Conservation (phyloP, 345 rosid genomes). For the Kernera saxatilis region DNA sequence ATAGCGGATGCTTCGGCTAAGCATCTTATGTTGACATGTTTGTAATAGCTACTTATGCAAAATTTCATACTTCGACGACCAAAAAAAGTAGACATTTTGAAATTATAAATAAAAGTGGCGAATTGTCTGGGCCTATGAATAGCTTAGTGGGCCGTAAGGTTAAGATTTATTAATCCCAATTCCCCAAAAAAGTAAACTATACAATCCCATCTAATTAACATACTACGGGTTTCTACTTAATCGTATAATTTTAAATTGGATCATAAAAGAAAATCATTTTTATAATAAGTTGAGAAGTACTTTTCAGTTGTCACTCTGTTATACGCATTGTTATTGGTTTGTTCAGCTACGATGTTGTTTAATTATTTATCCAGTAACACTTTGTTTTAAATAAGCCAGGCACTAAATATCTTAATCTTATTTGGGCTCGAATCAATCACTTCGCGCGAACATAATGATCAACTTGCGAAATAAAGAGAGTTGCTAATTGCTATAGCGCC, state of each 20-base stretch:
- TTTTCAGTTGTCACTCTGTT: not conserved
- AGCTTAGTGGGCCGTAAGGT: not conserved
- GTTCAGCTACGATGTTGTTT: not conserved
- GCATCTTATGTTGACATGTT: too few species aligned
- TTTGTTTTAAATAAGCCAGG: not conserved
- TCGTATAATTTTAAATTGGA: not conserved
- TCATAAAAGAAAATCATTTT: not conserved
- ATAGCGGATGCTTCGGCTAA: too few species aligned
- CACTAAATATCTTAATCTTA: not conserved
- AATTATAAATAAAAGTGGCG: not conserved
- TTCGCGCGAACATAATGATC: not conserved
- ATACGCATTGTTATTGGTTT: not conserved
- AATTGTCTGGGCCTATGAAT: not conserved
- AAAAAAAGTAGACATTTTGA: too few species aligned
- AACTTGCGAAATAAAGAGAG: slow-evolving; percentile 1
- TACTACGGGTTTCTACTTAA: not conserved
- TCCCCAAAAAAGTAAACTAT: not conserved
- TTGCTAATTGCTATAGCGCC: not conserved
- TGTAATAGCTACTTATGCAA: too few species aligned
- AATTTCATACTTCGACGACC: too few species aligned
- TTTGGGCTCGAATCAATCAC: not conserved
- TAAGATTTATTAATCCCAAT: not conserved
- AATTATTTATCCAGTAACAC: not conserved
- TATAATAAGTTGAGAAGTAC: not conserved
- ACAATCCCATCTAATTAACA: too few species aligned